Percentiles rank a stretch among this genome's conserved stretches.
Conservation (phyloP, 768 basidiomycete genomes). For the Rhizopogon vinicolor region DNA sequence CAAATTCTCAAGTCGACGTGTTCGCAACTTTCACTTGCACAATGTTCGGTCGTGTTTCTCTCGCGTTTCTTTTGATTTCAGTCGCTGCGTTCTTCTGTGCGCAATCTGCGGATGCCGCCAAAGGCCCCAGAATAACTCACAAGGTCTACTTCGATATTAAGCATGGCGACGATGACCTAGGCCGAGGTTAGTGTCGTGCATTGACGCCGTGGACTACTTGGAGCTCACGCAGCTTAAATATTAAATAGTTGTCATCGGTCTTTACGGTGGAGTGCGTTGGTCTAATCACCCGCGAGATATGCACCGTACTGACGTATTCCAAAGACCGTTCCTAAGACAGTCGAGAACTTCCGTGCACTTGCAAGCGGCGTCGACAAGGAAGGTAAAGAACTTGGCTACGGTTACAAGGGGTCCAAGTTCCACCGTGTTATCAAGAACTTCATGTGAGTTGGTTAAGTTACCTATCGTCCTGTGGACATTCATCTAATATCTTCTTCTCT, state of each 20-base stretch:
- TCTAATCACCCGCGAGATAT: neutral
- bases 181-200: constrained; percentile 54
- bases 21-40: constrained; percentile 1
- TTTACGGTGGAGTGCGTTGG: constrained; percentile 76
- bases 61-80: constrained; percentile 58
- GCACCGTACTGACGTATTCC: neutral
- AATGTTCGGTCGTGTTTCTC: constrained; percentile 59
- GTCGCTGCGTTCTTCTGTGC: constrained; percentile 68
- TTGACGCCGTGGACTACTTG: neutral
- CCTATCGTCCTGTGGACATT: neutral
- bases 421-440: constrained; percentile 95
- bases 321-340: constrained; percentile 93
- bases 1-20: neutral
- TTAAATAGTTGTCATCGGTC: constrained; percentile 70
- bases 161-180: constrained; percentile 84
- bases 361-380: constrained; percentile 76
- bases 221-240: constrained; percentile 5
- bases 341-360: constrained; percentile 95
- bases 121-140: constrained; percentile 86
- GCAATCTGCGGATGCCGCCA: constrained; percentile 72
- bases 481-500: constrained; percentile 1
- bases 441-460: constrained; percentile 49
- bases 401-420: constrained; percentile 95
- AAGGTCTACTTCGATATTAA: constrained; percentile 94
- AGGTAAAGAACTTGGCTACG: constrained; percentile 64